These are phyloP conservation scores for Vanderwaltozyma verrucispora DNA, from an alignment of 805 yeast genomes.

Conservation along the genomic window DNA sequence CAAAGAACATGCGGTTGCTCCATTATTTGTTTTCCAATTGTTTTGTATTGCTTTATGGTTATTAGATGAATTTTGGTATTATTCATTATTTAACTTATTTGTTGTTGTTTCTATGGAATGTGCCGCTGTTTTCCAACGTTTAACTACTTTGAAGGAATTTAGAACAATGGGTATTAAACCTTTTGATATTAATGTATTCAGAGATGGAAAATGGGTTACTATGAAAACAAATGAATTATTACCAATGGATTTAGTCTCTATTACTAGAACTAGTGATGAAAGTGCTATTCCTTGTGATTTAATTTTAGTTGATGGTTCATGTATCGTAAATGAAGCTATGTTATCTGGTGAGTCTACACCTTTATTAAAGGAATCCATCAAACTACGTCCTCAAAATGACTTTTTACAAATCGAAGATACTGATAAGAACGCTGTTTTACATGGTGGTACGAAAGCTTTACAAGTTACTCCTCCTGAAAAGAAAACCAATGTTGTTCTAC, in stretches of 20 bases:
- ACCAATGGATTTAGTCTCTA: slow-evolving; percentile 87
- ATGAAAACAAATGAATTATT: slow-evolving; percentile 63
- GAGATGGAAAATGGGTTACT: slow-evolving; percentile 61
- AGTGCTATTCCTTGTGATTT: slow-evolving; percentile 92
- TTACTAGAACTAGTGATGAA: slow-evolving; percentile 82
- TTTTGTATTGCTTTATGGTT: slow-evolving; percentile 94
- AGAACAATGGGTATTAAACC: slow-evolving; percentile 97
- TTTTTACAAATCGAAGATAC: slow-evolving; percentile 63
- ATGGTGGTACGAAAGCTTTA: slow-evolving; percentile 93
- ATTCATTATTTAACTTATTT: slow-evolving; percentile 79
- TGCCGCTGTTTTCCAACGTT: slow-evolving; percentile 91
- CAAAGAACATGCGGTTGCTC: slow-evolving; percentile 97
- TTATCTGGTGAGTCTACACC: slow-evolving; percentile 98
- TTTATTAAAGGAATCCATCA: slow-evolving; percentile 81
- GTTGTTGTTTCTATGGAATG: slow-evolving; percentile 91
- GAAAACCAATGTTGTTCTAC: slow-evolving; percentile 37
- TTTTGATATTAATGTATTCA: slow-evolving; percentile 59
- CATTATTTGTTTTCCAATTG: slow-evolving; percentile 92
- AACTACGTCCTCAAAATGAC: slow-evolving; percentile 68
- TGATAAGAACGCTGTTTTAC: slow-evolving; percentile 80
- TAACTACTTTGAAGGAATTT: slow-evolving; percentile 88
- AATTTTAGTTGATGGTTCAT: slow-evolving; percentile 76
- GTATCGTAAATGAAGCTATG: slow-evolving; percentile 98
- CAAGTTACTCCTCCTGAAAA: slow-evolving; percentile 72
- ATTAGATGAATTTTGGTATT: slow-evolving; percentile 95